Base-by-base conservation (phyloP, 1,139 yeast species). In the Geotrichum aggregatum region DNA sequence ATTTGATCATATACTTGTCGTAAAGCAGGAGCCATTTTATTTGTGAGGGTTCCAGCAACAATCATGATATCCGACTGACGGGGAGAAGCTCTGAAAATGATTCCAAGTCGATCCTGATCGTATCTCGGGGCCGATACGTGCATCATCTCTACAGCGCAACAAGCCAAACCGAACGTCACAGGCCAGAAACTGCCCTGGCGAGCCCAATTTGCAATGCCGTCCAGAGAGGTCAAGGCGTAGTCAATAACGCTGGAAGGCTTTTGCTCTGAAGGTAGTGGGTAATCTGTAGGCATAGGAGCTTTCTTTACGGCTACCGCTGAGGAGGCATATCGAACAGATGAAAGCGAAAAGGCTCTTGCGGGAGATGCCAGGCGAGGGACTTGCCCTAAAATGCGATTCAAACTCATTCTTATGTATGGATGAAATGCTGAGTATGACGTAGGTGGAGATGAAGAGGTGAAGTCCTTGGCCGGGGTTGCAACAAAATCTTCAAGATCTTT, bases 91-190 rank as follows among this genome's bases (percentile, higher is more conserved):
- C 96, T 83, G 80, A 87, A 87, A 79, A 87, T 87, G 68, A 87
- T 87, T 64, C 96, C 96, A 68, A 87, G 76, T 69, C 96, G 82
- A 75, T 87, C 96, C 74, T 87, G 95, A 74, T 87, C 96, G 72
- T 87, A 87, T 69, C 96, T 78, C 58, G 96, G 95, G 55, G 95
- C 83, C 28, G 95, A 87, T 44, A 84, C 87, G 71, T 87, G 96
- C 96, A 87, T 87, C 96, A 87, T 87, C 72, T 87, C 96, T 45
- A 87, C 95, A 57, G 95, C 95, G 75, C 95, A 87, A 73, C 95
- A 87, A 7, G 95, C 95, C 65, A 87, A 76, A 41, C 95, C 96
- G 71, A 87, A 87, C 47, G 96, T 87, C 50, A 87, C 94, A 13
- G 96, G 96, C 96, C 96, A 87, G 71, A 87, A 87, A 3, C 94